phyloP scores from a whole-genome alignment of 2,329 filamentous ascomycete species.

The Lachnellula arida region DNA sequence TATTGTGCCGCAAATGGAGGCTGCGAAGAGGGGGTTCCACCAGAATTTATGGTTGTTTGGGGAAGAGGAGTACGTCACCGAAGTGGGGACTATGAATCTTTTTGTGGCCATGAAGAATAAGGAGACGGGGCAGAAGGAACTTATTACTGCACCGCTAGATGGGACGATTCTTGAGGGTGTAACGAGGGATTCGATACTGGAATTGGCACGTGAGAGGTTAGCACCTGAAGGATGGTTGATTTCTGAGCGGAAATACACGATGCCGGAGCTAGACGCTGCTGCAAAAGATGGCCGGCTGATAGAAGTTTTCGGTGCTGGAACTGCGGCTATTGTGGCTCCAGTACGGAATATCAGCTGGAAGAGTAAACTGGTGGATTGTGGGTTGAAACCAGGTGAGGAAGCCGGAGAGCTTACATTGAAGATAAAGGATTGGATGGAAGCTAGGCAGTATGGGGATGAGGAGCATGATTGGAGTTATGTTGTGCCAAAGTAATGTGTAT shows the following conservation, averaged over 20 bases:
- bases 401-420: conserved; percentile 77
- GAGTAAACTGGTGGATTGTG: conserved; percentile 76
- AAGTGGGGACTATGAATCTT: conserved; percentile 99
- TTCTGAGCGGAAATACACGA: conserved; percentile 85
- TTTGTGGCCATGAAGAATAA: conserved; percentile 83
- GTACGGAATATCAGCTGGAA: conserved; percentile 87
- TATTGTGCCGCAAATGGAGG: conserved; percentile 92
- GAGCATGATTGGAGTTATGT: conserved; percentile 83
- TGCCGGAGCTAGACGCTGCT: conserved; percentile 79
- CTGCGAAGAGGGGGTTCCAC: conserved; percentile 86
- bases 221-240: conserved; percentile 83
- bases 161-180: conserved; percentile 96
- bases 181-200: conserved; percentile 85
- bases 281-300: conserved; percentile 78
- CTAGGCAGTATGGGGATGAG: conserved; percentile 90
- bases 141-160: conserved; percentile 91
- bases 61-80: conserved; percentile 90
- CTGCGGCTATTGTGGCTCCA: conserved; percentile 89
- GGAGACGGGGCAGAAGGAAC: conserved; percentile 83
- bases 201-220: conserved; percentile 77
- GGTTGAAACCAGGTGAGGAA: conserved; percentile 74
- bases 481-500: conserved; percentile 16
- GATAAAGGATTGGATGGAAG: conserved; percentile 97
- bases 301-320: conserved; percentile 91
- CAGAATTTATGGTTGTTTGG: conserved; percentile 99